Conservation (phyloP, 1,284 basidiomycete species). For the Austroboletus niveus region DNA sequence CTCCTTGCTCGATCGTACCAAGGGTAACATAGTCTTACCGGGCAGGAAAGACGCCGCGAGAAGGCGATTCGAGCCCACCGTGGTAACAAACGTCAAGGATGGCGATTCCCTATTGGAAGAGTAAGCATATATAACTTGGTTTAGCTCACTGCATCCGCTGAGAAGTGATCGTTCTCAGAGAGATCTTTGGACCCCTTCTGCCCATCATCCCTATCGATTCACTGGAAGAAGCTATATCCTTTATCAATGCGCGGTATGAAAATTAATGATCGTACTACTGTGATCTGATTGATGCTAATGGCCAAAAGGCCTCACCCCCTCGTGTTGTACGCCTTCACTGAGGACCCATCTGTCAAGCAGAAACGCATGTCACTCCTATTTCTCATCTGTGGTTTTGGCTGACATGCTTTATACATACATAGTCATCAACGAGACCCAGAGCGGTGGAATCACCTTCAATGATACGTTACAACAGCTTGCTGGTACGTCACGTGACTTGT, state of each 20-base stretch:
- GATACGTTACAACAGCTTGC: slow-evolving; percentile 49
- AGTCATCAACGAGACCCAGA: slow-evolving; percentile 46
- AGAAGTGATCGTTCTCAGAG: slow-evolving; percentile 35
- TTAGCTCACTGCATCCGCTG: not conserved
- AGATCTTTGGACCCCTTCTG: slow-evolving; percentile 69
- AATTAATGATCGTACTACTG: too few relatives aligned
- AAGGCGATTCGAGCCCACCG: slow-evolving; percentile 26
- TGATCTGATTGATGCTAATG: slow-evolving; percentile 2
- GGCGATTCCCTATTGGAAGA: slow-evolving; percentile 29
- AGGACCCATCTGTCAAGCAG: slow-evolving; percentile 25
- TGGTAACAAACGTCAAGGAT: slow-evolving; percentile 18
- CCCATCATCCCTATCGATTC: slow-evolving; percentile 60
- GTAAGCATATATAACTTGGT: slow-evolving; percentile 10
- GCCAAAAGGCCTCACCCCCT: slow-evolving; percentile 24
- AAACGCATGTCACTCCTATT: slow-evolving; percentile 14
- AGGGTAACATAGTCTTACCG: slow-evolving; percentile 44
- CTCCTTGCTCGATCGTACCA: slow-evolving; percentile 48
- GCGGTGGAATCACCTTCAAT: slow-evolving; percentile 53
- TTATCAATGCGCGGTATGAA: slow-evolving; percentile 45
- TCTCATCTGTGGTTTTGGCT: not conserved
- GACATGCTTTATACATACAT: slow-evolving; percentile 31
- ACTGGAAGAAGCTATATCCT: slow-evolving; percentile 34
- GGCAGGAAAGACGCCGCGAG: slow-evolving; percentile 48
- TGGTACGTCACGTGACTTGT: slow-evolving; percentile 14
- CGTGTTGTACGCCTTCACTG: slow-evolving; percentile 30